Percentiles rank a stretch among this genome's conserved stretches.
Evolutionary conservation across 164 flowering plant species (phyloP).

Genomic region (Sedum album): DNA sequence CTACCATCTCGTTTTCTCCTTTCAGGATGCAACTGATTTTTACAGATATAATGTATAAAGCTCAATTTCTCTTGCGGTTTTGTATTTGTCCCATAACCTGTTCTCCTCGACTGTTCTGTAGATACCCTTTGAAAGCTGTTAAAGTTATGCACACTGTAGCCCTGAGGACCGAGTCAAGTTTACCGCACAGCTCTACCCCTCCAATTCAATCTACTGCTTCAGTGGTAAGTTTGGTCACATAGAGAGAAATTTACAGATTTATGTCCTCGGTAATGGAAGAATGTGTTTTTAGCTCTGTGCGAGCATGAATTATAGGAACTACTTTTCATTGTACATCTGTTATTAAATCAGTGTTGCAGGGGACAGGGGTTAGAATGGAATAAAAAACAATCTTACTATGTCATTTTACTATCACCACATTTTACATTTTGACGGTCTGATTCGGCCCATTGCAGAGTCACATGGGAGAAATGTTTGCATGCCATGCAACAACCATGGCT

Average conservation of each 20-base stretch:
- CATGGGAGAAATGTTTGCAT: conserved; percentile 95
- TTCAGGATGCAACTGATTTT: background rate
- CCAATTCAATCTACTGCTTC: conserved; percentile 25
- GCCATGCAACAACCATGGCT: conserved; percentile 87
- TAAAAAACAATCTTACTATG: too few relatives aligned
- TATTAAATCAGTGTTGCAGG: too few relatives aligned
- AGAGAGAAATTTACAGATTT: background rate
- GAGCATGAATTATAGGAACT: background rate
- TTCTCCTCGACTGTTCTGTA: conserved; percentile 13
- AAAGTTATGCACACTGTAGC: conserved; percentile 97
- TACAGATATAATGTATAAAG: background rate
- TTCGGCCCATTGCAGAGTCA: conserved; percentile 42
- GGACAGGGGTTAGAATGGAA: too few relatives aligned
- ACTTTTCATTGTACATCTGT: too few relatives aligned
- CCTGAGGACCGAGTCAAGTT: conserved; percentile 69
- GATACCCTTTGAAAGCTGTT: conserved; percentile 93
- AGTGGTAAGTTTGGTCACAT: conserved; percentile 29
- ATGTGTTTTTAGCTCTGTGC: background rate
- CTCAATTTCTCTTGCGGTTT: background rate
- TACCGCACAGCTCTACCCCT: conserved; percentile 31
- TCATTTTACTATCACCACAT: background rate
- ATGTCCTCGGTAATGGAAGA: background rate
- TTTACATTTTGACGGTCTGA: conserved; percentile 5
- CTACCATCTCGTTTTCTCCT: background rate
- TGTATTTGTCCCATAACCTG: background rate